Evolutionary conservation across 257 asterid species (phyloP).

Genomic region (Gentiana straminea): DNA sequence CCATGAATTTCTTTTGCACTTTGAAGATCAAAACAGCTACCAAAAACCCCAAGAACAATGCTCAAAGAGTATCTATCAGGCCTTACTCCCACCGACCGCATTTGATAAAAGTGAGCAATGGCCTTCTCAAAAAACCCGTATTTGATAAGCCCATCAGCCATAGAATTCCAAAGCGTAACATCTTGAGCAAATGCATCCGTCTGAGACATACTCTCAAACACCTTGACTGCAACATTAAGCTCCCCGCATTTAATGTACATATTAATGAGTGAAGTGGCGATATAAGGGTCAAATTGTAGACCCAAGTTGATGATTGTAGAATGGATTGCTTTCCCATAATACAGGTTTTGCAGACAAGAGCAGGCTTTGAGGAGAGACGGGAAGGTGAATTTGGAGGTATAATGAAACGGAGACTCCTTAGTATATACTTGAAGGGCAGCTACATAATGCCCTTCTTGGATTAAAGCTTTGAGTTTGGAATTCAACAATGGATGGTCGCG

Average conservation of each 20-base stretch:
- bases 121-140: slow-evolving; percentile 37
- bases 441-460: slow-evolving; percentile 33
- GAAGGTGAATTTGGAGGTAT: slow-evolving; percentile 46
- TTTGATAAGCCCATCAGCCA: slow-evolving; percentile 57
- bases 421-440: slow-evolving; percentile 49
- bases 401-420: slow-evolving; percentile 22
- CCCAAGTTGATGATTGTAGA: slow-evolving; percentile 47
- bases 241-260: slow-evolving; percentile 58
- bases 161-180: slow-evolving; percentile 73
- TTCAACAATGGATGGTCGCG: slow-evolving; percentile 12
- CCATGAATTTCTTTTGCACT: slow-evolving; percentile 61
- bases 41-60: slow-evolving; percentile 54
- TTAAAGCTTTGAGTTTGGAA: slow-evolving; percentile 34
- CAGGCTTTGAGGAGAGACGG: slow-evolving; percentile 87
- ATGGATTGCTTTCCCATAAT: slow-evolving; percentile 49
- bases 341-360: slow-evolving; percentile 30
- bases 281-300: slow-evolving; percentile 49
- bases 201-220: slow-evolving; percentile 55
- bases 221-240: slow-evolving; percentile 33
- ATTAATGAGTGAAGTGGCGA: slow-evolving; percentile 54
- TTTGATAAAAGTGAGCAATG: slow-evolving; percentile 31
- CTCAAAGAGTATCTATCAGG: slow-evolving; percentile 76
- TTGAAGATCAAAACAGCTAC: slow-evolving; percentile 8
- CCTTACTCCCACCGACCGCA: slow-evolving; percentile 44
- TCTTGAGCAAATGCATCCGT: slow-evolving; percentile 32